These are phyloP conservation scores for Oryza coarctata DNA, from an alignment of 176 grass and related monocot species.

Conservation along the genomic window DNA sequence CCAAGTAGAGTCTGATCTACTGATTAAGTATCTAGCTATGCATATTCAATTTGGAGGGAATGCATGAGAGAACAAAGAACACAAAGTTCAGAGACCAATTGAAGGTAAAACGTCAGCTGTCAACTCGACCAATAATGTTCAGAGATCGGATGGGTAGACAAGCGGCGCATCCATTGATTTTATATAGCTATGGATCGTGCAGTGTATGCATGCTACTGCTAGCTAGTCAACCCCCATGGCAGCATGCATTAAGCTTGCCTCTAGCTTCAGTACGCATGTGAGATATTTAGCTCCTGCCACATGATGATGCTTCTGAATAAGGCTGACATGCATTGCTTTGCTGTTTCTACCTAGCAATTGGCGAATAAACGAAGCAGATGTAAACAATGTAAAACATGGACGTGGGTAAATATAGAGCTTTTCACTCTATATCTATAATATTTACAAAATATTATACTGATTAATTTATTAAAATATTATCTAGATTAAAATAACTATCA, in stretches of 20 bases:
- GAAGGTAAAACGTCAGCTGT: background rate
- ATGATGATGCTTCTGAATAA: background rate
- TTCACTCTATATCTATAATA: too few species aligned
- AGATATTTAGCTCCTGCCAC: background rate
- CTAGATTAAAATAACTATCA: too few species aligned
- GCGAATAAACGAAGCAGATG: background rate
- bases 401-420: too few species aligned
- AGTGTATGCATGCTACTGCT: background rate
- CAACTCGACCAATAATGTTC: background rate
- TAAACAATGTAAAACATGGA: background rate
- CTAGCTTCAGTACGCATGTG: background rate
- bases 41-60: background rate
- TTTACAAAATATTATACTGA: too few species aligned
- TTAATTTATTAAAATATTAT: too few species aligned
- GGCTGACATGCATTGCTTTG: background rate
- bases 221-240: background rate
- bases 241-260: background rate
- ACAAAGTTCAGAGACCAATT: background rate
- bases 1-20: background rate
- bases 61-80: background rate
- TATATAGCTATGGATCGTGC: background rate
- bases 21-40: background rate
- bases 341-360: background rate
- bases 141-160: background rate
- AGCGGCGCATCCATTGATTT: background rate